Percentiles rank a stretch among this genome's conserved stretches.
These are phyloP conservation scores for Plasmodium sp. DNA, from an alignment of 169 alveolate species.

Conservation along the genomic window DNA sequence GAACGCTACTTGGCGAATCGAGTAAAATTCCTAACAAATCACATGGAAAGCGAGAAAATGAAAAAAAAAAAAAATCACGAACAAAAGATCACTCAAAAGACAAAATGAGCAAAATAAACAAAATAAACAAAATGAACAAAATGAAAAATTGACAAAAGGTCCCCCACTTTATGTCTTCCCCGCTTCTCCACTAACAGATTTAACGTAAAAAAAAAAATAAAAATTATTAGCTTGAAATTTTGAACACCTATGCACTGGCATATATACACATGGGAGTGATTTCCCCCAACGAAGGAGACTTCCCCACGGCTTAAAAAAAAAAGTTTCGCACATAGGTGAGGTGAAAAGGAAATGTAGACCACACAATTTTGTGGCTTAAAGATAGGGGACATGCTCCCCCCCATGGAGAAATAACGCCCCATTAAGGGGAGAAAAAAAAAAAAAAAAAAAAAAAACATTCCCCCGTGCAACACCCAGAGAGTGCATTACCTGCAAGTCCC, in stretches of 20 bases:
- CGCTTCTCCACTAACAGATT: neutral
- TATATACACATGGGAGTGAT: neutral
- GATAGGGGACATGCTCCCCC: neutral
- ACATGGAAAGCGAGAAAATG: neutral
- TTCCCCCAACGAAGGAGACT: neutral
- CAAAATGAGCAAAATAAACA: neutral
- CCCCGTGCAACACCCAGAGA: neutral
- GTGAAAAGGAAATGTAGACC: neutral
- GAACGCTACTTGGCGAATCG: neutral
- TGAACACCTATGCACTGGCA: neutral
- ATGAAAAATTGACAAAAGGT: neutral
- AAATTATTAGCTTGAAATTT: neutral
- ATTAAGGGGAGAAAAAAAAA: neutral
- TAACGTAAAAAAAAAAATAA: neutral
- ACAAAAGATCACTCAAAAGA: neutral
- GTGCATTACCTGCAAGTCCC: neutral
- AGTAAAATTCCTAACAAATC: neutral
- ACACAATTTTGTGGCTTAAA: neutral
- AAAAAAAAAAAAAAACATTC: neutral
- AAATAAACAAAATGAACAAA: neutral
- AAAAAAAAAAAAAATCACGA: neutral
- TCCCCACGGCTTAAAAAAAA: neutral
- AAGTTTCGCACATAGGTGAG: neutral
- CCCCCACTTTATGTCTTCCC: neutral
- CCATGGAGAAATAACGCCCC: neutral